A percentile compares a stretch with the other conserved stretches of the same genome.
These are phyloP conservation scores for Chalciporus pseudorubinellus DNA, from an alignment of 768 basidiomycete species.

Conservation along the genomic window DNA sequence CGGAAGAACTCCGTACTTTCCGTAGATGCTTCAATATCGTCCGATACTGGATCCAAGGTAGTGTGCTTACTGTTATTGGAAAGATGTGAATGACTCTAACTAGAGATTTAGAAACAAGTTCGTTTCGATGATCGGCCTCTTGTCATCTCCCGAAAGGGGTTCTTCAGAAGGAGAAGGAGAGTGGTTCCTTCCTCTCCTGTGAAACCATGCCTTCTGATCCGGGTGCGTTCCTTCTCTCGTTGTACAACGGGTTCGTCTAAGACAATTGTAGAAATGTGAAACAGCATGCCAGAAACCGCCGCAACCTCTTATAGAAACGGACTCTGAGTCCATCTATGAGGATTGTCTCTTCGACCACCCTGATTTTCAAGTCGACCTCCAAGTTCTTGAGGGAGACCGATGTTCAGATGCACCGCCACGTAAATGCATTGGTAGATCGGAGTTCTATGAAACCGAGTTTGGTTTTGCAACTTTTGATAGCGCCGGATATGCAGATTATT, in stretches of 20 bases:
- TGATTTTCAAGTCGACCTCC: slow-evolving; percentile 16
- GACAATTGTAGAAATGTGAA: slow-evolving; percentile 13
- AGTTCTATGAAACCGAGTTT: slow-evolving; percentile 30
- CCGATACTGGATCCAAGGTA: slow-evolving; percentile 20
- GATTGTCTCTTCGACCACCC: slow-evolving; percentile 26
- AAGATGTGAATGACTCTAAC: slow-evolving; percentile 2
- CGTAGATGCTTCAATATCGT: slow-evolving; percentile 7
- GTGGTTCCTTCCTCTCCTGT: slow-evolving; percentile 13
- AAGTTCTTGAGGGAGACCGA: slow-evolving; percentile 16
- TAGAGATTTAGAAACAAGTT: slow-evolving; percentile 16
- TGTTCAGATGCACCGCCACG: slow-evolving; percentile 4
- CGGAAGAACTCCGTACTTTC: slow-evolving; percentile 4
- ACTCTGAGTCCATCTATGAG: slow-evolving; percentile 27
- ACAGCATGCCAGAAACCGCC: background rate
- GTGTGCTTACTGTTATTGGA: background rate
- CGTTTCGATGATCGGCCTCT: slow-evolving; percentile 29
- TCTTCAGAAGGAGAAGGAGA: slow-evolving; percentile 16
- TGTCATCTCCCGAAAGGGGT: slow-evolving; percentile 18
- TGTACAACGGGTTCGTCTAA: background rate
- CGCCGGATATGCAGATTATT: slow-evolving; percentile 24
- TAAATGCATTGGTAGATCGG: slow-evolving; percentile 13
- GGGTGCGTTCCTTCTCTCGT: slow-evolving; percentile 14
- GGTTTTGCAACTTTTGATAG: slow-evolving; percentile 28
- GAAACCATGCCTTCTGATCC: slow-evolving; percentile 29
- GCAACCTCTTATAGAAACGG: slow-evolving; percentile 7